Evolutionary conservation across 495 filamentous ascomycete species (phyloP).

Genomic region (Tuber borchii): DNA sequence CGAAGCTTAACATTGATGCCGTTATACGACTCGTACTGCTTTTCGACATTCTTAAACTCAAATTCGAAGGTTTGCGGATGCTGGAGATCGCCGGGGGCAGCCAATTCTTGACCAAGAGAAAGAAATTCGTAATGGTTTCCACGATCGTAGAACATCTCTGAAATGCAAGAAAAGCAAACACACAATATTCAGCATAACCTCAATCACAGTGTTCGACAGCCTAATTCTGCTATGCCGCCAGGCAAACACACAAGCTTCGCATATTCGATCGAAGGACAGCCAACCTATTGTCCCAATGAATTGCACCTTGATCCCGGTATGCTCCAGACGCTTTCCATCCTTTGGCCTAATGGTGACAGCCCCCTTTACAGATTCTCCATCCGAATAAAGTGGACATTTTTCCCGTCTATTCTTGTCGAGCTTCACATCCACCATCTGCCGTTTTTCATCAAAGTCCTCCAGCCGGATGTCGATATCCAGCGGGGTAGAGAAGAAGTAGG

Average conservation of each 20-base stretch:
- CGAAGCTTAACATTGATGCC: conserved; percentile 98
- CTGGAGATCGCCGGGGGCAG: conserved; percentile 91
- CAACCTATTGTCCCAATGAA: conserved; percentile 97
- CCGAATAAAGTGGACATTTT: conserved; percentile 93
- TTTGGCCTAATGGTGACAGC: conserved; percentile 91
- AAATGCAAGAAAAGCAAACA: conserved; percentile 13
- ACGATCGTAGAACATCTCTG: conserved; percentile 99
- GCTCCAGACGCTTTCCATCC: conserved; percentile 95
- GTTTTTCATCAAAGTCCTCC: conserved; percentile 78
- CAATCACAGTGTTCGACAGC: conserved; percentile 4
- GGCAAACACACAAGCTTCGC: conserved; percentile 11
- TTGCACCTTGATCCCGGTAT: conserved; percentile 99
- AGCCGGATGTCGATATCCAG: conserved; percentile 98
- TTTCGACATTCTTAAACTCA: conserved; percentile 99
- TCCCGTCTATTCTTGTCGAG: conserved; percentile 94
- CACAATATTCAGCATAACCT: conserved; percentile 23
- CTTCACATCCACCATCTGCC: conserved; percentile 93
- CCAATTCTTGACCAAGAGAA: conserved; percentile 89
- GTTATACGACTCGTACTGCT: conserved; percentile 99
- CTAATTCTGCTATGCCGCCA: neutral
- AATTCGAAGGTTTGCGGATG: conserved; percentile 98
- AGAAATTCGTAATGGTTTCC: conserved; percentile 99
- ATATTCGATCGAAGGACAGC: conserved; percentile 31
- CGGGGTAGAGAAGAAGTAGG: conserved; percentile 95
- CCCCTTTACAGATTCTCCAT: conserved; percentile 96